These are phyloP conservation scores for Dryas integrifolia DNA, from an alignment of 331 rosid genomes.

Conservation along the genomic window DNA sequence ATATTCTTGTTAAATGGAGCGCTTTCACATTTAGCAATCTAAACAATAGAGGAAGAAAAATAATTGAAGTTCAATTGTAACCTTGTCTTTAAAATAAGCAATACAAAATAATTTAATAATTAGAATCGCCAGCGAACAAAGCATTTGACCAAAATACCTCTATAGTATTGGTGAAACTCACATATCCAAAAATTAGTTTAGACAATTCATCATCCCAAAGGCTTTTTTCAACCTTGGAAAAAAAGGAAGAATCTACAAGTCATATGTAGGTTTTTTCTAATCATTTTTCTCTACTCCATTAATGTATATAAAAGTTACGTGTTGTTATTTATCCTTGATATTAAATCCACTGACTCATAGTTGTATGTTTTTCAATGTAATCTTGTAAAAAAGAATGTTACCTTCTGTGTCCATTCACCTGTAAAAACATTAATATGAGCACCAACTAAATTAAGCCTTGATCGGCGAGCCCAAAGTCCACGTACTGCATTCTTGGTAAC, in stretches of 20 bases:
- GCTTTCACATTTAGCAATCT: neutral
- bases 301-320: neutral
- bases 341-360: neutral
- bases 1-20: neutral
- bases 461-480: slow-evolving; percentile 94
- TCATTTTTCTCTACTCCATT: slow-evolving; percentile 1
- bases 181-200: neutral
- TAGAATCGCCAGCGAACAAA: neutral
- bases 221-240: neutral
- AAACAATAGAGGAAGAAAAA: neutral
- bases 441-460: slow-evolving; percentile 91
- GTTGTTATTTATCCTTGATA: neutral
- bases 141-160: neutral
- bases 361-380: neutral
- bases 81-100: neutral
- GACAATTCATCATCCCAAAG: neutral
- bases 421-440: slow-evolving; percentile 98
- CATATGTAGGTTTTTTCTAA: neutral
- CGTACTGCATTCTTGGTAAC: slow-evolving; percentile 94
- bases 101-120: neutral
- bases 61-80: neutral
- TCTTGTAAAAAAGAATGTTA: slow-evolving; percentile 40
- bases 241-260: neutral
- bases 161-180: neutral
- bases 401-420: slow-evolving; percentile 99